Evolutionary conservation across 1,139 yeast genomes (phyloP).

Genomic region (Meyerozyma athensensis): DNA sequence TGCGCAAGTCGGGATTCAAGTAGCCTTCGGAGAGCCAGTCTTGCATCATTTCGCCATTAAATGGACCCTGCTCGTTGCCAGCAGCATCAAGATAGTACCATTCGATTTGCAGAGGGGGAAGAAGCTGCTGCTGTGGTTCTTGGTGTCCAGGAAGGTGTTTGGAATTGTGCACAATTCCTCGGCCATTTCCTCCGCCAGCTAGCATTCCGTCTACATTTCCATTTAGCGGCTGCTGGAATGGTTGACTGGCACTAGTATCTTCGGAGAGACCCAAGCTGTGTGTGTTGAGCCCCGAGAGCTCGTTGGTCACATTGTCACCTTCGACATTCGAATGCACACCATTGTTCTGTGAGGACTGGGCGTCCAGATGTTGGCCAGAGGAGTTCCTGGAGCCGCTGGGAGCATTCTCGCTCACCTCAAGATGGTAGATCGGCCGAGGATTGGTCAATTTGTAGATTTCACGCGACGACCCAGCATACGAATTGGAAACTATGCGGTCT

Average conservation of each 20-base stretch:
- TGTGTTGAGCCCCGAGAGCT: no score
- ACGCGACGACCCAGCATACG: conserved; percentile 18
- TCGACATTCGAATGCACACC: background rate
- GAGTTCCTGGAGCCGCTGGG: background rate
- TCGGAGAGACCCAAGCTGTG: no score
- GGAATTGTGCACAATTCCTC: no score
- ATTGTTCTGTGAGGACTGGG: background rate
- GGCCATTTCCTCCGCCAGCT: no score
- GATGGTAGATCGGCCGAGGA: conserved; percentile 36
- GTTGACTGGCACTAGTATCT: no score
- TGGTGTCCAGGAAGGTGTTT: conserved; percentile 10
- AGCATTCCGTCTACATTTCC: no score
- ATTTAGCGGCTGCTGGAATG: no score
- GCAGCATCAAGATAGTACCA: conserved; percentile 75
- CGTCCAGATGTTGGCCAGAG: background rate
- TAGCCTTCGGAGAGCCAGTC: conserved; percentile 68
- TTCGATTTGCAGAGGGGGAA: conserved; percentile 41
- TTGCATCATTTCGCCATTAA: conserved; percentile 71
- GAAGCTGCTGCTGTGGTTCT: conserved; percentile 1
- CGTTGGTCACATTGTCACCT: no score
- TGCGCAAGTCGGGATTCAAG: conserved; percentile 48
- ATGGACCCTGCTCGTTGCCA: conserved; percentile 78
- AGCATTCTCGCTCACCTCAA: conserved; percentile 8
- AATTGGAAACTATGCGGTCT: conserved; percentile 23
- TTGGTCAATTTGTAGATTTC: conserved; percentile 27